phyloP scores from a whole-genome alignment of 2,329 filamentous ascomycete species.

The Aspergillus quadricinctus region DNA sequence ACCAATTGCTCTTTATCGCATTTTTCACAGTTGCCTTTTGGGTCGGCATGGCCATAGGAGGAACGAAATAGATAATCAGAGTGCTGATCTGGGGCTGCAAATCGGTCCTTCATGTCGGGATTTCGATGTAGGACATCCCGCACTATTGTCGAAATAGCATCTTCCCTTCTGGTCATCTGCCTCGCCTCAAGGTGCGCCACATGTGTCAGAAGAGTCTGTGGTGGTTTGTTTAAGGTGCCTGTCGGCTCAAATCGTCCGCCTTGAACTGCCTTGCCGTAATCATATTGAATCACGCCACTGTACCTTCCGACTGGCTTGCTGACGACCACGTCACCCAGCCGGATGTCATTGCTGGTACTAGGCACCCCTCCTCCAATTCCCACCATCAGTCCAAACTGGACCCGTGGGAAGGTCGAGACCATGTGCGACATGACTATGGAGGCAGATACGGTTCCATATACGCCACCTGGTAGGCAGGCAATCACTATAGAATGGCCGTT shows the following conservation, averaged over 20 bases:
- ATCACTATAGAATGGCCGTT: constrained; percentile 15
- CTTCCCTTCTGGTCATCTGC: neutral
- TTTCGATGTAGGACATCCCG: neutral
- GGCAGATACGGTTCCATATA: constrained; percentile 2
- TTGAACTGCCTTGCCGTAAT: constrained; percentile 2
- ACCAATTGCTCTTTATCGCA: constrained; percentile 2
- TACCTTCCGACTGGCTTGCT: constrained; percentile 7
- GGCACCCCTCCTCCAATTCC: constrained; percentile 14
- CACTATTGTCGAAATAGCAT: constrained; percentile 1
- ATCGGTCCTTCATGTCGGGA: neutral
- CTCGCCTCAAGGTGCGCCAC: neutral
- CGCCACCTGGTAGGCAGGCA: constrained; percentile 10
- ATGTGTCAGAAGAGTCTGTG: neutral
- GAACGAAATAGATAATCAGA: constrained; percentile 1
- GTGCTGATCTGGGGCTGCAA: neutral
- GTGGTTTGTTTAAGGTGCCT: neutral
- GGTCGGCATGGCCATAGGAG: neutral
- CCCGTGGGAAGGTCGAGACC: neutral
- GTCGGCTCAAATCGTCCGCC: neutral
- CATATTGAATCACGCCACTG: constrained; percentile 1
- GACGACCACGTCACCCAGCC: constrained; percentile 20
- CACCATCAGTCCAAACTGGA: constrained; percentile 8
- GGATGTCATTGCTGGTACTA: constrained; percentile 6
- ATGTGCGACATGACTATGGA: neutral
- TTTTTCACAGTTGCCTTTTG: neutral